A percentile compares a stretch with the other conserved stretches of the same genome.
These are phyloP conservation scores for Arthrobotrys megalospora DNA, from an alignment of 2,329 filamentous ascomycete species.

Conservation along the genomic window DNA sequence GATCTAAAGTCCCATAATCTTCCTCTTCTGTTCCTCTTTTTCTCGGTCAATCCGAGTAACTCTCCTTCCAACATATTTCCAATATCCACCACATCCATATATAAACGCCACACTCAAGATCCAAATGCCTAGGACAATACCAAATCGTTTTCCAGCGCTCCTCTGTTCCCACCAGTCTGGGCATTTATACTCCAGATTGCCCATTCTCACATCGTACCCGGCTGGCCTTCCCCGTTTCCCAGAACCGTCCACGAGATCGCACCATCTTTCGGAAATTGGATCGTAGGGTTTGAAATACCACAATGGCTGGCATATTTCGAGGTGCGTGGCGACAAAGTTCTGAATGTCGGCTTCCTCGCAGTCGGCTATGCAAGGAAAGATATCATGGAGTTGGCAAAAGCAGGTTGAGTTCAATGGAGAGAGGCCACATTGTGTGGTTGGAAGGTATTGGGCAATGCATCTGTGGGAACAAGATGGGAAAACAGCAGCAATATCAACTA, in stretches of 20 bases:
- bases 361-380: conserved; percentile 44
- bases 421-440: conserved; percentile 22
- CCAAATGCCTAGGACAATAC: conserved; percentile 41
- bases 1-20: conserved; percentile 33
- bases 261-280: conserved; percentile 49
- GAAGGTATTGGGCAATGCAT: conserved; percentile 50
- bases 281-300: conserved; percentile 55
- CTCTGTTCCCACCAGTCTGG: conserved; percentile 58
- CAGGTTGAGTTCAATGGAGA: conserved; percentile 51
- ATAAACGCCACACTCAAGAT: conserved; percentile 39
- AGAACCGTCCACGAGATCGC: conserved; percentile 42
- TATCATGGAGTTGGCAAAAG: conserved; percentile 50
- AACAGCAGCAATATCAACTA: conserved; percentile 35
- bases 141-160: conserved; percentile 44
- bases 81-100: conserved; percentile 47
- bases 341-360: conserved; percentile 25
- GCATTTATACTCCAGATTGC: conserved; percentile 43
- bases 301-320: conserved; percentile 48
- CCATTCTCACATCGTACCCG: conserved; percentile 52
- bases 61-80: conserved; percentile 18
- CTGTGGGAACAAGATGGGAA: conserved; percentile 51
- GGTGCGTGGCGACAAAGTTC: conserved; percentile 30
- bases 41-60: conserved; percentile 33
- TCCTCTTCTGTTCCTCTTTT: conserved; percentile 17
- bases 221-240: conserved; percentile 35